These are phyloP conservation scores for Cokeromyces recurvatus DNA, from an alignment of 371 early-diverging fungal genomes.

Conservation along the genomic window DNA sequence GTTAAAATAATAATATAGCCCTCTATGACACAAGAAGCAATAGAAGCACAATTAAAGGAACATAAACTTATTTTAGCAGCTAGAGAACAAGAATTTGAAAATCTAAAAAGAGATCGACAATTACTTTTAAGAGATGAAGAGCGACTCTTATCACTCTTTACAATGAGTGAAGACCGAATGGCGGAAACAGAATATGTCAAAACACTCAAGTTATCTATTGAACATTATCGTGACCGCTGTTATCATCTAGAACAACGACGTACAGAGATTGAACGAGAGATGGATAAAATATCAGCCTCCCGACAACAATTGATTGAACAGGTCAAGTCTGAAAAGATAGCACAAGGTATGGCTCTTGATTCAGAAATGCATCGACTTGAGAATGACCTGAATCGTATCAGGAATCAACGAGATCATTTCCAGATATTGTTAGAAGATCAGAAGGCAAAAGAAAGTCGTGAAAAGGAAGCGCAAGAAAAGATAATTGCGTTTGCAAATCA, in stretches of 20 bases:
- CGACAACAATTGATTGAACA: constrained; percentile 21
- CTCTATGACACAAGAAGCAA: constrained; percentile 15
- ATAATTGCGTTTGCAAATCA: constrained; percentile 59
- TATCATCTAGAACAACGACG: constrained; percentile 27
- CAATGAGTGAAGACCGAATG: constrained; percentile 52
- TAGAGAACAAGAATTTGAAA: constrained; percentile 67
- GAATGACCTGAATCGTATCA: constrained; percentile 69
- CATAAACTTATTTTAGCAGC: constrained; percentile 50
- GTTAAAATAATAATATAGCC: too few relatives aligned
- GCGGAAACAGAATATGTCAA: constrained; percentile 39
- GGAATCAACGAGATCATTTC: constrained; percentile 76
- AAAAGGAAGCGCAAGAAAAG: constrained; percentile 63
- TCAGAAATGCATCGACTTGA: constrained; percentile 68
- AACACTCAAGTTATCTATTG: constrained; percentile 53
- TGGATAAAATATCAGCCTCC: constrained; percentile 14
- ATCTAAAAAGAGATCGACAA: constrained; percentile 65
- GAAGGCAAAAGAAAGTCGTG: constrained; percentile 60
- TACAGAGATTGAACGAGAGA: constrained; percentile 15
- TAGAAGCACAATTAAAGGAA: constrained; percentile 29
- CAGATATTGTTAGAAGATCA: constrained; percentile 68
- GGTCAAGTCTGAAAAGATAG: constrained; percentile 12
- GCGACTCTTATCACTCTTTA: constrained; percentile 35
- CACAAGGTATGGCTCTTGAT: constrained; percentile 42
- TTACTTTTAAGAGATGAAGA: constrained; percentile 49
- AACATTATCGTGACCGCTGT: constrained; percentile 32